Conservation (phyloP, 78 protist genomes). For the Bodo saltans region DNA sequence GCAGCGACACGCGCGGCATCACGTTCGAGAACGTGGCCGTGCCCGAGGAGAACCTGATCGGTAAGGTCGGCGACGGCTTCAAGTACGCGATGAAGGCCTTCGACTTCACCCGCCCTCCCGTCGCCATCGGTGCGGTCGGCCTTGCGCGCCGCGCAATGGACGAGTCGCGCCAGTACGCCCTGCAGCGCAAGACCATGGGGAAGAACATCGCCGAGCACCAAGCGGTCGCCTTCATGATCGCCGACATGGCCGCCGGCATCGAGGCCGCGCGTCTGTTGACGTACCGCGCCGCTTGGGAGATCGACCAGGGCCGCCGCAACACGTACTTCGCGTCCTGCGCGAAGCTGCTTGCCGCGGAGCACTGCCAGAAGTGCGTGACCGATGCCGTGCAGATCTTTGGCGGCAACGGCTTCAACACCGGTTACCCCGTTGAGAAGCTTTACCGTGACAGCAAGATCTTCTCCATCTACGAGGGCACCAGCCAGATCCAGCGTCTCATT, state of each 20-base stretch:
- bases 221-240: slow-evolving; percentile 43
- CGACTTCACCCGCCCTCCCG: slow-evolving; percentile 76
- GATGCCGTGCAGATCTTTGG: slow-evolving; percentile 85
- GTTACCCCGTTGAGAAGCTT: slow-evolving; percentile 85
- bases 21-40: slow-evolving; percentile 56
- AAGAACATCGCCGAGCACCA: slow-evolving; percentile 63
- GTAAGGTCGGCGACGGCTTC: slow-evolving; percentile 71
- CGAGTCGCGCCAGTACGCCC: slow-evolving; percentile 68
- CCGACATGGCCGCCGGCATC: slow-evolving; percentile 69
- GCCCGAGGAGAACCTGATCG: slow-evolving; percentile 74
- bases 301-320: slow-evolving; percentile 47
- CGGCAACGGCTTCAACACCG: slow-evolving; percentile 92
- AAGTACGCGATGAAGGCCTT: slow-evolving; percentile 83
- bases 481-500: slow-evolving; percentile 78
- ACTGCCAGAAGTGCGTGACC: slow-evolving; percentile 72
- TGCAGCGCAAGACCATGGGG: slow-evolving; percentile 80
- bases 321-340: slow-evolving; percentile 48
- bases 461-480: slow-evolving; percentile 92
- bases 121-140: slow-evolving; percentile 82
- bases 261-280: slow-evolving; percentile 64
- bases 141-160: slow-evolving; percentile 80
- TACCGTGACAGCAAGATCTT: slow-evolving; percentile 88
- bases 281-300: slow-evolving; percentile 67
- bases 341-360: slow-evolving; percentile 76
- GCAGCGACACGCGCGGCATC: slow-evolving; percentile 83